Evolutionary conservation across 116 monocot species (phyloP).

Genomic region (Trichopus zeylanicus): DNA sequence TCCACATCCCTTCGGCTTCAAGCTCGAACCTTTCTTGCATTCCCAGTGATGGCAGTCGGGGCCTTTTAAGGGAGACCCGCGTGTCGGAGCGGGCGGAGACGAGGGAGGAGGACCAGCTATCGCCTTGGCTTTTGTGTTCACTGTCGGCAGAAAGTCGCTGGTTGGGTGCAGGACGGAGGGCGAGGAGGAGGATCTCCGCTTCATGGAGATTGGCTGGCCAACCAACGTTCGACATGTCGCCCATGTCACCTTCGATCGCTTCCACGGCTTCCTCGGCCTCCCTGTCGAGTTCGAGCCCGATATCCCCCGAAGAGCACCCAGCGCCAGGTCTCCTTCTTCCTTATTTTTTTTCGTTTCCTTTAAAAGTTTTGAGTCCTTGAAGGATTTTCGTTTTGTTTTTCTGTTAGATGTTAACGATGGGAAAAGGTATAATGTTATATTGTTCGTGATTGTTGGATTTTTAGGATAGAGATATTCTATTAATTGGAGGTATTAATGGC

Average conservation of each 20-base stretch:
- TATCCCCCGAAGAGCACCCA: constrained; percentile 41
- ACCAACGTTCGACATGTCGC: constrained; percentile 54
- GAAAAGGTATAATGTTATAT: not conserved
- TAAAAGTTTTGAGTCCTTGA: not conserved
- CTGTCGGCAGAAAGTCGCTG: constrained; percentile 27
- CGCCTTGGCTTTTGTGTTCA: constrained; percentile 23
- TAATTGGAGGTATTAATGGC: not conserved
- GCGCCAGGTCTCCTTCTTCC: constrained; percentile 41
- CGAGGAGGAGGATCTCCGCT: constrained; percentile 16
- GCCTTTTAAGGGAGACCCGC: not conserved
- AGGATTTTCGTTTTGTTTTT: not conserved
- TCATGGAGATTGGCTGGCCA: constrained; percentile 60
- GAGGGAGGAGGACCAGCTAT: constrained; percentile 22
- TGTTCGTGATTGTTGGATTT: not conserved
- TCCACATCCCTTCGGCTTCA: constrained; percentile 18
- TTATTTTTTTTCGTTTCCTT: not conserved
- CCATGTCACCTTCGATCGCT: constrained; percentile 70
- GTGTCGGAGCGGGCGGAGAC: constrained; percentile 2
- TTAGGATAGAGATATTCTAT: not conserved
- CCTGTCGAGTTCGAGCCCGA: constrained; percentile 70
- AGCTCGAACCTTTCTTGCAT: constrained; percentile 4
- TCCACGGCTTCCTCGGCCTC: constrained; percentile 65
- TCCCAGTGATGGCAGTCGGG: too few relatives aligned
- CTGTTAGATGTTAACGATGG: not conserved
- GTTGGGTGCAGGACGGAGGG: constrained; percentile 24